A percentile compares a stretch with the other conserved stretches of the same genome.
Conservation (phyloP, 768 basidiomycete genomes). For the Asterophora parasitica region DNA sequence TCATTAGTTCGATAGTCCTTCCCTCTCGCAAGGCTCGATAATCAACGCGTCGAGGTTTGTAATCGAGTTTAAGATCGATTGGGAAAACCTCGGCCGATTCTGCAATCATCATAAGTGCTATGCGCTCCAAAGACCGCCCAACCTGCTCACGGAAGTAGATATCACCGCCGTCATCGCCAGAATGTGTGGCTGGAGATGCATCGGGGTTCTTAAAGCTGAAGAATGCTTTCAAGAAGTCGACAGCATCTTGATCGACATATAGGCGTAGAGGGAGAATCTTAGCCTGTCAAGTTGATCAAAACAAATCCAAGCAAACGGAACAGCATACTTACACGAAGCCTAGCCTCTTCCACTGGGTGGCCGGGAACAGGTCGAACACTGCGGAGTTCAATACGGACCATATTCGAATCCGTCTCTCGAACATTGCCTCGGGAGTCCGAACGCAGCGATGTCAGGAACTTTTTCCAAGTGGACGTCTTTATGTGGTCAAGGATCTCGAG, state of each 20-base stretch:
- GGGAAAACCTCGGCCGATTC: slow-evolving; percentile 96
- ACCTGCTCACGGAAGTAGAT: slow-evolving; percentile 66
- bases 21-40: slow-evolving; percentile 88
- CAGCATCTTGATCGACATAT: slow-evolving; percentile 96
- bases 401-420: slow-evolving; percentile 86
- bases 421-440: slow-evolving; percentile 84
- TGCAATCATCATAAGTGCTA: slow-evolving; percentile 23
- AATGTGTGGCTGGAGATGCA: slow-evolving; percentile 28
- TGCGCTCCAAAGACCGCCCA: neutral
- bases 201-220: slow-evolving; percentile 79
- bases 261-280: slow-evolving; percentile 87
- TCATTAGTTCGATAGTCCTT: slow-evolving; percentile 95
- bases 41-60: slow-evolving; percentile 96
- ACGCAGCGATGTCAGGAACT: slow-evolving; percentile 85
- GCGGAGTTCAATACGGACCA: slow-evolving; percentile 84
- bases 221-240: slow-evolving; percentile 97
- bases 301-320: neutral
- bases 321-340: slow-evolving; percentile 60
- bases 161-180: slow-evolving; percentile 50
- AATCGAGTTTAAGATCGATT: slow-evolving; percentile 92
- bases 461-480: slow-evolving; percentile 98
- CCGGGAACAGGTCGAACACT: slow-evolving; percentile 69
- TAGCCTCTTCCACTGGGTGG: slow-evolving; percentile 66
- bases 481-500: slow-evolving; percentile 95
- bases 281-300: slow-evolving; percentile 42